Evolutionary conservation across 805 yeast species (phyloP).

Genomic region (Metschnikowia similis): DNA sequence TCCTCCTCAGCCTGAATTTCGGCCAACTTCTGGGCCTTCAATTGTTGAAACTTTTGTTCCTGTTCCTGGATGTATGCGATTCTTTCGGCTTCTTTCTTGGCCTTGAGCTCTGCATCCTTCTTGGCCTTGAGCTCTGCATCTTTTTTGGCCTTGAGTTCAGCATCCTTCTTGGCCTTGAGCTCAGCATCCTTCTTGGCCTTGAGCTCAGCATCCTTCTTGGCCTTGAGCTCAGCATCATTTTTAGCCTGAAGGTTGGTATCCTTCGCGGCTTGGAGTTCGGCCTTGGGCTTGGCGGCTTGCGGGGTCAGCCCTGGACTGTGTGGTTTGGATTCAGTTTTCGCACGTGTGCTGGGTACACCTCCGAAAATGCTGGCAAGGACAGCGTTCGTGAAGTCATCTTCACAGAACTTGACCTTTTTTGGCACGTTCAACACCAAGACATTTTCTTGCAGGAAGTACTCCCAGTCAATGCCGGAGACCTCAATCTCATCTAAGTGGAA

Average conservation of each 20-base stretch:
- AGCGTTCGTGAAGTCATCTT: constrained; percentile 16
- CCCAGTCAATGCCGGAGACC: constrained; percentile 31
- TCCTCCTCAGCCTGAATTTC: constrained; percentile 6
- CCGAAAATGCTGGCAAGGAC: constrained; percentile 13
- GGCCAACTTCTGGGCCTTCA: constrained; percentile 9
- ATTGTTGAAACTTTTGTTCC: constrained; percentile 5
- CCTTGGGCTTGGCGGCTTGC: background rate
- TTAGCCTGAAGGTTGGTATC: background rate
- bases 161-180: constrained; percentile 5
- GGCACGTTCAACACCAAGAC: constrained; percentile 36
- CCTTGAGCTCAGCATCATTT: constrained; percentile 5
- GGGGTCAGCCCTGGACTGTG: background rate
- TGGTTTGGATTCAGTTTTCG: background rate
- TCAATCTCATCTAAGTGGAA: constrained; percentile 30
- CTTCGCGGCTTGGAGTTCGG: background rate
- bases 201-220: constrained; percentile 4
- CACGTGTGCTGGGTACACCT: background rate
- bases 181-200: constrained; percentile 3
- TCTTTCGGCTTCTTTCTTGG: constrained; percentile 8
- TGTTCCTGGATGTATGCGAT: constrained; percentile 4
- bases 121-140: constrained; percentile 4
- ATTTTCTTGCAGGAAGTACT: constrained; percentile 25
- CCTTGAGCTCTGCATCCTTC: constrained; percentile 3
- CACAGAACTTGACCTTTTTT: constrained; percentile 20
- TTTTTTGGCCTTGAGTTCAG: constrained; percentile 3